These are phyloP conservation scores for Yamadazyma dushanensis DNA, from an alignment of 1,139 yeast species.

Conservation along the genomic window DNA sequence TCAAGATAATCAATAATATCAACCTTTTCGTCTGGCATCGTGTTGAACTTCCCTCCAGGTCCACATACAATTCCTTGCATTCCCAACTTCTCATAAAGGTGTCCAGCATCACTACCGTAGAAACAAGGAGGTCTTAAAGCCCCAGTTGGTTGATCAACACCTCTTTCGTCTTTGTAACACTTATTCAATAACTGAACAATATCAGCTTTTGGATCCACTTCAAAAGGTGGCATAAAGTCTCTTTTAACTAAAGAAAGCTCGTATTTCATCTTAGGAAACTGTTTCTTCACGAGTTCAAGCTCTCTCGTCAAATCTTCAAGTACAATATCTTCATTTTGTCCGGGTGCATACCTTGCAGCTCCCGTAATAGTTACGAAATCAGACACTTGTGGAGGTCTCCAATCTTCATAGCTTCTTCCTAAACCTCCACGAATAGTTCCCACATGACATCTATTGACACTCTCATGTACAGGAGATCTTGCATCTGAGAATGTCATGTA, in stretches of 20 bases:
- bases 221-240: constrained; percentile 28
- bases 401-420: constrained; percentile 15
- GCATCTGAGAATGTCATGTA: constrained; percentile 17
- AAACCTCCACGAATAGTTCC: constrained; percentile 17
- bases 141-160: constrained; percentile 24
- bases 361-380: constrained; percentile 27
- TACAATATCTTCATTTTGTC: constrained; percentile 21
- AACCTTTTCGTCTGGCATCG: constrained; percentile 17
- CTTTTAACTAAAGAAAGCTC: constrained; percentile 19
- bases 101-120: constrained; percentile 28
- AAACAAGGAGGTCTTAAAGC: constrained; percentile 26
- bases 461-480: constrained; percentile 11
- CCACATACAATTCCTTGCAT: constrained; percentile 19
- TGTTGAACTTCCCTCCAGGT: constrained; percentile 16
- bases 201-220: constrained; percentile 21
- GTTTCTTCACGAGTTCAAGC: constrained; percentile 19
- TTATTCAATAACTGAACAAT: constrained; percentile 19
- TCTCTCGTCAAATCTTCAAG: constrained; percentile 20
- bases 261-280: constrained; percentile 23
- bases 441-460: constrained; percentile 16
- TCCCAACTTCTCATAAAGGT: constrained; percentile 22
- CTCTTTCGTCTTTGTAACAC: constrained; percentile 19
- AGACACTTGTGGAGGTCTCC: constrained; percentile 27
- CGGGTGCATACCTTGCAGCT: constrained; percentile 27
- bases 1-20: constrained; percentile 17